Percentiles rank a stretch among this genome's conserved stretches.
phyloP scores from a whole-genome alignment of 768 basidiomycete genomes.

The Suillus subaureus region DNA sequence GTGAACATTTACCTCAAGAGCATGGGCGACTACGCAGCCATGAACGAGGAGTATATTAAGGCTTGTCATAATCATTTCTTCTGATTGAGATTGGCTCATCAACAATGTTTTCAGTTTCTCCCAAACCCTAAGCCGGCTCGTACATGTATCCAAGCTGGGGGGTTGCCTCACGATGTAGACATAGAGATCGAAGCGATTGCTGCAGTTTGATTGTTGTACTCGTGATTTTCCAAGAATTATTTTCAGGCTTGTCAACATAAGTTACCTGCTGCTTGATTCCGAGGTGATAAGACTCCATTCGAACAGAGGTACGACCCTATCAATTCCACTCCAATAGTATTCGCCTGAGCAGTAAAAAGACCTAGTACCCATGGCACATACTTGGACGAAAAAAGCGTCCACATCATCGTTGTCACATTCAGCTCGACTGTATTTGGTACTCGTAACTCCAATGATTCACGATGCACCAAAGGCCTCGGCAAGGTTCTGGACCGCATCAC shows the following conservation, averaged over 20 bases:
- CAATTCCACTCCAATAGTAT: neutral
- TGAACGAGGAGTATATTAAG: conserved; percentile 62
- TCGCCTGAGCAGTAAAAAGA: neutral
- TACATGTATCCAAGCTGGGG: conserved; percentile 74
- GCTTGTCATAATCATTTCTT: conserved; percentile 28
- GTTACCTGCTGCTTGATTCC: neutral
- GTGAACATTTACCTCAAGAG: conserved; percentile 64
- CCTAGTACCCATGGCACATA: neutral
- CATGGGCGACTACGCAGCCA: conserved; percentile 56
- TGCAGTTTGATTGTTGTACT: conserved; percentile 23
- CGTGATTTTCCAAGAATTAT: neutral
- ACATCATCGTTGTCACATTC: neutral
- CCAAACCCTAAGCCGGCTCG: conserved; percentile 69
- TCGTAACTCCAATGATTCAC: conserved; percentile 2
- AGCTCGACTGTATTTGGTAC: neutral
- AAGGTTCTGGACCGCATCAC: conserved; percentile 39
- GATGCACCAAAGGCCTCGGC: conserved; percentile 32
- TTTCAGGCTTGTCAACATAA: neutral
- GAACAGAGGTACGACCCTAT: neutral
- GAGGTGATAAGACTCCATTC: neutral
- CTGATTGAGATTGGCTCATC: neutral
- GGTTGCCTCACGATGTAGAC: conserved; percentile 68
- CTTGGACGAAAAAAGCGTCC: neutral
- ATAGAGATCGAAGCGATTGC: conserved; percentile 76
- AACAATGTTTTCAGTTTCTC: conserved; percentile 37